These are phyloP conservation scores for Pyrenopolyporus hunteri DNA, from an alignment of 495 filamentous ascomycete genomes.

Conservation along the genomic window DNA sequence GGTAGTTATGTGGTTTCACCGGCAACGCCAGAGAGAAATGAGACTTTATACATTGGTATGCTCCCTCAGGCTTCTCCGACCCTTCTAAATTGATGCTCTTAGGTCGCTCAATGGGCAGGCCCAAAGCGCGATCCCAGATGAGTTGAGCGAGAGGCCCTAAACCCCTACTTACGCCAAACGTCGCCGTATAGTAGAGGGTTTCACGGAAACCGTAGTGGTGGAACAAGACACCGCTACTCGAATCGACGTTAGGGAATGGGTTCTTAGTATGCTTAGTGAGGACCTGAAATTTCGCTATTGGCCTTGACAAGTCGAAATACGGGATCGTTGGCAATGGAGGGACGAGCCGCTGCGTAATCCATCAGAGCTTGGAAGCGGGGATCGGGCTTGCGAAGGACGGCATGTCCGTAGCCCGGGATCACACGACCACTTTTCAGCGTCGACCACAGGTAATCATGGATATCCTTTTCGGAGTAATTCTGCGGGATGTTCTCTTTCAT, in stretches of 20 bases:
- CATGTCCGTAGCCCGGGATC: conserved; percentile 97
- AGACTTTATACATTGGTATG: conserved; percentile 12
- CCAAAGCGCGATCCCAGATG: conserved; percentile 94
- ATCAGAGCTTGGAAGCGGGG: conserved; percentile 95
- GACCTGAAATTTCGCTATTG: conserved; percentile 77
- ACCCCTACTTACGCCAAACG: conserved; percentile 92
- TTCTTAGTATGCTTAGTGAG: conserved; percentile 97
- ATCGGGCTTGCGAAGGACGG: conserved; percentile 95
- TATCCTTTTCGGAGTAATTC: conserved; percentile 75
- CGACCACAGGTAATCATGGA: conserved; percentile 88
- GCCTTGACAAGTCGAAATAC: conserved; percentile 92
- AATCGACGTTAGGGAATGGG: conserved; percentile 95
- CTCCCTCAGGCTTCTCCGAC: conserved; percentile 53
- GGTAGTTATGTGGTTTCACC: too few species aligned
- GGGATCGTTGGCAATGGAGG: conserved; percentile 83
- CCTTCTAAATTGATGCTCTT: conserved; percentile 95
- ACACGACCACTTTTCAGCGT: conserved; percentile 94
- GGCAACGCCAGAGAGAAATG: conserved; percentile 19
- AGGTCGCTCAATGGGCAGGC: conserved; percentile 95
- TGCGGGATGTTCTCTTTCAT: conserved; percentile 89
- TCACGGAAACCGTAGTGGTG: conserved; percentile 97
- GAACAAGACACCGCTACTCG: conserved; percentile 89
- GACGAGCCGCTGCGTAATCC: conserved; percentile 86
- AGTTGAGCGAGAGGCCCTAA: conserved; percentile 91
- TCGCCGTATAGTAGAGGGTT: conserved; percentile 96